Base-by-base conservation (phyloP, 2,329 filamentous ascomycete species). In the Aquanectria penicillioides region DNA sequence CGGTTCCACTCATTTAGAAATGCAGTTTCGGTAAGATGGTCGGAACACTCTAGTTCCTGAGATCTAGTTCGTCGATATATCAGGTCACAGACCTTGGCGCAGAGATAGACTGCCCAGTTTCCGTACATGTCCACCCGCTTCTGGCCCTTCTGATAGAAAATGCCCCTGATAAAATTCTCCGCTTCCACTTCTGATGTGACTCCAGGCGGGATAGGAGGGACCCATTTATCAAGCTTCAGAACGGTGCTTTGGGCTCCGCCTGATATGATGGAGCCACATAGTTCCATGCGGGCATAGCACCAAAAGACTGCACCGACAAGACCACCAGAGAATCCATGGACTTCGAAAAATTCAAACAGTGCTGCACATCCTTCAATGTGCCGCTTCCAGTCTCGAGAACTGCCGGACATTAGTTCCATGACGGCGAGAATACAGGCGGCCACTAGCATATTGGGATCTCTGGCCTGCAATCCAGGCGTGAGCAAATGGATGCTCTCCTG, bases 201-300 rank as follows among this genome's bases (percentile, higher is more conserved):
- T 43, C 8, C 37, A 8, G 25, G 13, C 5, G 37, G 37, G 17
- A 60, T 41, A 1, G 69, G 67, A 1, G 78, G 75, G 5, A 80
- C 73, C 83, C 83, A 86, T 59, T 78, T 80, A 22, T 77, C 73
- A 3, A 84, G 75, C 3, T 78, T 78, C 2, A 85, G 76, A 3
- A 85, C 77, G 0, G 81, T 80, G 15, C 75, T 79, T 37, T 82
- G 77, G 0, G 79, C 80, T 0, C 80, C 80, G 31, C 77, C 76
- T 0, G 82, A 83, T 23, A 86, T 84, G 3, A 86, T 77, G 0
- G 79, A 81, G 29, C 81, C 82, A 57, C 83, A 86, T 3, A 85
- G 65, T 65, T 86, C 83, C 82, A 86, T 86, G 37, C 84, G 76
- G 0, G 81, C 83, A 65, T 84, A 86, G 62, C 82, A 85, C 83